These are phyloP conservation scores for Apophysomyces trapeziformis DNA, from an alignment of 371 early-diverging fungal genomes.

Conservation along the genomic window DNA sequence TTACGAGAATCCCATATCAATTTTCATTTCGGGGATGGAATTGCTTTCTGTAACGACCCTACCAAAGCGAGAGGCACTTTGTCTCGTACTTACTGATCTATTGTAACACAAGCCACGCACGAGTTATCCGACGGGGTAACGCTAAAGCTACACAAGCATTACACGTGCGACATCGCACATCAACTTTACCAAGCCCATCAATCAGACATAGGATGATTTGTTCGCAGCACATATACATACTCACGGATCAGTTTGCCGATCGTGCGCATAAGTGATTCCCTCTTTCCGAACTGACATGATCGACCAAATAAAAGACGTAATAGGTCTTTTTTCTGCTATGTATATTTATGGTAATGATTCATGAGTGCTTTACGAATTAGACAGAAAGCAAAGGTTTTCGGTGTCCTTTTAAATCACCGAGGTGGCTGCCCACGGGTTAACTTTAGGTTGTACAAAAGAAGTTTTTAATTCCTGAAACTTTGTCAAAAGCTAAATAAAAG, in stretches of 20 bases:
- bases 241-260: not conserved
- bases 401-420: slow-evolving; percentile 2
- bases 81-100: not conserved
- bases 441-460: not conserved
- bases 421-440: not conserved
- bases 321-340: not conserved
- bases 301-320: not conserved
- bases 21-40: no score
- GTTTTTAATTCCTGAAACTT: not conserved
- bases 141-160: not conserved
- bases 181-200: slow-evolving; percentile 8
- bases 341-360: not conserved
- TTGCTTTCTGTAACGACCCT: not conserved
- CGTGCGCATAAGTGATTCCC: not conserved
- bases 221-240: not conserved
- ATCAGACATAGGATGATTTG: not conserved
- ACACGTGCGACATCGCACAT: slow-evolving; percentile 8
- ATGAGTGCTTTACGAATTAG: not conserved
- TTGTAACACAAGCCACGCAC: not conserved
- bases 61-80: not conserved
- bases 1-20: no score
- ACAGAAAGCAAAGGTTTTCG: not conserved
- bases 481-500: not conserved
- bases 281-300: not conserved
- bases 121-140: not conserved